Evolutionary conservation across 2,329 filamentous ascomycete genomes (phyloP), one percentile per base, ranked within the genome.

Genomic region (Talaromyces sp.): DNA sequence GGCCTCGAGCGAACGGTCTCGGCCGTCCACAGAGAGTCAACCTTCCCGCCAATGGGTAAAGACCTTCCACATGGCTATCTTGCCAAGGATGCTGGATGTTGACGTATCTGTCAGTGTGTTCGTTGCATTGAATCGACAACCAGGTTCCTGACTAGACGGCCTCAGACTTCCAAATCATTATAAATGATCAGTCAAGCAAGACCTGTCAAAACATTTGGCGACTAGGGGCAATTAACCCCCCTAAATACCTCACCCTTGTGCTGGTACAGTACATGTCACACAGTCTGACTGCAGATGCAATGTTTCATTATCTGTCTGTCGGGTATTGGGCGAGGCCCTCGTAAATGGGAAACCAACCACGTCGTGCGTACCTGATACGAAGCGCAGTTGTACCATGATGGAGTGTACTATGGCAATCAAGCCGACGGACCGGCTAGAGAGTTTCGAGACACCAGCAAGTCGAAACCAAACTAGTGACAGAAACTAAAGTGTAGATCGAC

Each of bases 401-500:
- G 14, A 54, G 31, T 8, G 31, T 22, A 2, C 27, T n/a, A 52
- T 33, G 27, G 27, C 49, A 52, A 33, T 11, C 14, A n/a, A 33
- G 27, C 49, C 49, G 27, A 19, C 16, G 31, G 27, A 47, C n/a
- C 31, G 31, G 16, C 27, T 14, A 54, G 31, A 37, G 19, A 56
- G 33, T 22, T 56, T 56, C 33, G 50, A 56, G 19, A 37, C 19
- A 33, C 27, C 50, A 54, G 31, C n/a, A 24, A 56, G 33, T 14
- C 19, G 52, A 39, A 56, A 56, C 11, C 52, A 35, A 56, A 39
- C 24, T 31, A 52, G 49, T 27, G 49, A 52, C 27, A 52, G 27
- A 52, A 27, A 3, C 49, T 52, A 52, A 52, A 33, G 49, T 52
- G 52, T 56, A 56, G 52, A 56, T 56, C 31, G 33, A 56, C 52